Evolutionary conservation across 331 rosid species (phyloP), one percentile per base, ranked within the genome.

Genomic region (Quercus phellos): DNA sequence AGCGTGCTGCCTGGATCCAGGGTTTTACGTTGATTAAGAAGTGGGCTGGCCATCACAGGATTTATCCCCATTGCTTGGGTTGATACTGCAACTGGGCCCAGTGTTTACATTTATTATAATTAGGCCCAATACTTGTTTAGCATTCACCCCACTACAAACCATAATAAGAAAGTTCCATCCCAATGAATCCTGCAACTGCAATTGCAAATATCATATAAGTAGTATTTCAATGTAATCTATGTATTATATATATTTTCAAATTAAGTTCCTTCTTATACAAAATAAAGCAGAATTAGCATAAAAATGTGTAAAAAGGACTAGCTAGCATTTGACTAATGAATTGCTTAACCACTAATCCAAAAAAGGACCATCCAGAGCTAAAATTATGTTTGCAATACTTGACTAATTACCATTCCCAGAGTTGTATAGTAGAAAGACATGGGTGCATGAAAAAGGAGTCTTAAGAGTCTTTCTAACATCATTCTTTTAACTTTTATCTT

Each of bases 351-450:
- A 8, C 3, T 38, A 38, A 38, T 8, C 46, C 46, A 38, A 38
- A 38, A 38, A 38, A 38, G 46, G 12, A 2, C 46, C 46, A 38
- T 38, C 46, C 12, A 8, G 12, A 8, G 46, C 46, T 38, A 38
- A 38, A 38, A 38, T 0, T 18, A 22, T 55, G n/a, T 74, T 56
- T 14, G 19, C 63, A 38, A 16, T 88, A 89, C 97, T 88, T 92
- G 90, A 74, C 93, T 90, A 56, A 93, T 93, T 75, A 93, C 89
- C 84, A 94, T 71, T 79, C 96, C 96, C 73, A 93, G 78, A 79
- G 97, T 96, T 16, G 96, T 93, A 68, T 93, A 96, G 75, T 89
- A 0, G 74, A 92, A 93, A 2, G 97, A 84, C 94, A 93, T 88
- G 0, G 96, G 94, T 1, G 87, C 0, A 38, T 38, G 11, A 6